Evolutionary conservation across 2,329 filamentous ascomycete species (phyloP), one percentile per base, ranked within the genome.

Genomic region (Colletotrichum australisinense): DNA sequence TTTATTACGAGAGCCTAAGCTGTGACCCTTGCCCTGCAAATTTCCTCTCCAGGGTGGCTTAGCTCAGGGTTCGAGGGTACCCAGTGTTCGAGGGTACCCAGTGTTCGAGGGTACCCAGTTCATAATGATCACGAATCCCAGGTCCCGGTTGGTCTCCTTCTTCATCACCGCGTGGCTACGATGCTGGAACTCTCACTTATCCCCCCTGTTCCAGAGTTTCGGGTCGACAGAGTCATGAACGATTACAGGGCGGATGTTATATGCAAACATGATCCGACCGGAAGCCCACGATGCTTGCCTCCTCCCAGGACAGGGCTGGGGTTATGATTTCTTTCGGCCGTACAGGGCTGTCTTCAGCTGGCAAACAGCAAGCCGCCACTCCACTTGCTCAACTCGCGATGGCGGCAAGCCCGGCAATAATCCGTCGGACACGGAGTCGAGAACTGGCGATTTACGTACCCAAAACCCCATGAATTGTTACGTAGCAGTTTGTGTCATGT

Each of bases 391-490:
- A 32, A 12, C 38, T 30, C 26, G 28, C 19, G 32, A 55, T 12
- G 26, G 35, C 38, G 49, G 38, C n/a, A 19, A 32, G 49, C 26
- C 69, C 69, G 58, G 56, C 22, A 49, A 30, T 19, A 32, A 32
- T 32, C 69, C 69, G 52, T 57, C 42, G 52, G 42, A 26, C 52
- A 57, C 69, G 49, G 35, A 52, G 49, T 68, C 64, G 55, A 49
- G 22, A 22, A 28, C 32, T 12, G 5, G 16, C 30, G 55, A 6
- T 28, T 71, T 22, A 26, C 28, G 65, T 68, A 38, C 24, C 11
- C 19, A n/a, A 28, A 38, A 30, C 52, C 65, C 53, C 32, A 28
- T 63, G 30, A 19, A 14, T 12, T 26, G 8, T 32, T 28, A 1
- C 30, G 46, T n/a, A 55, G n/a, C 14, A 38, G 12, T 19, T 35